Evolutionary conservation across 2,329 filamentous ascomycete genomes (phyloP).

Genomic region (Penicillium sp.): DNA sequence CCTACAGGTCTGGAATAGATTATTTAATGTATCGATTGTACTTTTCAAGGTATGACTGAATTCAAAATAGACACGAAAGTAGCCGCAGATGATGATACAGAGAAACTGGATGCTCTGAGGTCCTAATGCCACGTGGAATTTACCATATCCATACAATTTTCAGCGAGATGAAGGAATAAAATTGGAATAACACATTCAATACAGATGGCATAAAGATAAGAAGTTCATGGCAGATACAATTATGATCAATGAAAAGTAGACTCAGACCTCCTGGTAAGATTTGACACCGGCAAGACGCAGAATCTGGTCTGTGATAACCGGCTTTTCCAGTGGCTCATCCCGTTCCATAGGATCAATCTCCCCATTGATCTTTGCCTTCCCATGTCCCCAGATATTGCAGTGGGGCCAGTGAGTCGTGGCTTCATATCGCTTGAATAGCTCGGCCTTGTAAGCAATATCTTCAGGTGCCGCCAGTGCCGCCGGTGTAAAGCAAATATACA

Average conservation of each 20-base stretch:
- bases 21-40: background rate
- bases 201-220: background rate
- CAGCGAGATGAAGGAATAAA: background rate
- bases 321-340: slow-evolving; percentile 15
- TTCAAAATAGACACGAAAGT: background rate
- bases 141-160: too few relatives aligned
- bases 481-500: slow-evolving; percentile 17
- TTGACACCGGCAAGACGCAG: background rate
- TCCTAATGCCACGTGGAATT: too few relatives aligned
- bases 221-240: background rate
- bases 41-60: background rate
- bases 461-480: background rate
- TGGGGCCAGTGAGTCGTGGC: slow-evolving; percentile 23
- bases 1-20: background rate
- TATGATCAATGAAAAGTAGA: background rate
- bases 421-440: slow-evolving; percentile 12
- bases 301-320: background rate
- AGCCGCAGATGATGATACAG: background rate
- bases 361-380: slow-evolving; percentile 12
- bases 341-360: slow-evolving; percentile 13
- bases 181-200: background rate
- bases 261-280: background rate
- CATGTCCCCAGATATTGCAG: slow-evolving; percentile 14
- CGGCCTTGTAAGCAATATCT: slow-evolving; percentile 6
- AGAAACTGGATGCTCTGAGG: background rate